Evolutionary conservation across 768 basidiomycete species (phyloP).

Genomic region (Lactifluus pinguis): DNA sequence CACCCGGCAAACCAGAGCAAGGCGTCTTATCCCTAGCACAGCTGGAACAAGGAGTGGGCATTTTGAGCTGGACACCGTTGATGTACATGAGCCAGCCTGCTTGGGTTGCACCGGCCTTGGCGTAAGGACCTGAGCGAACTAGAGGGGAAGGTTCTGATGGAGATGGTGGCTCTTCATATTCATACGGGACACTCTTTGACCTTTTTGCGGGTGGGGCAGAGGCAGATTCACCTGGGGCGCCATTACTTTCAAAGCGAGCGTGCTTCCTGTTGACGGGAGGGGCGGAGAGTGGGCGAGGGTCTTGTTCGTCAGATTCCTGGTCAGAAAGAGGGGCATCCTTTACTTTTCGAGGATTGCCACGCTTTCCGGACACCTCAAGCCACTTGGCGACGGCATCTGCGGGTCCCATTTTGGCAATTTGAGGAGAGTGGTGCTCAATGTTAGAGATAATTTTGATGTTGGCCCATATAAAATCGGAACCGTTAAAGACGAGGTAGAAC

Average conservation of each 20-base stretch:
- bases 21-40: neutral
- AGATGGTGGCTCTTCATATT: neutral
- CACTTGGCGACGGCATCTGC: constrained; percentile 13
- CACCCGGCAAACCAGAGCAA: constrained; percentile 9
- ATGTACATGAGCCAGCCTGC: constrained; percentile 10
- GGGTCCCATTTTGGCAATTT: neutral
- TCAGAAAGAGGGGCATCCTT: neutral
- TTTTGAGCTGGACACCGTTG: neutral
- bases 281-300: neutral
- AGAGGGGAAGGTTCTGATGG: neutral
- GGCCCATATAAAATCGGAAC: constrained; percentile 5
- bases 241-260: neutral
- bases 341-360: neutral
- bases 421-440: neutral
- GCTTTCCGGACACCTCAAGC: constrained; percentile 5
- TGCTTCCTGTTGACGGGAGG: neutral
- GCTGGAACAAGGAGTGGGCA: neutral
- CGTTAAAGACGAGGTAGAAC: constrained; percentile 13
- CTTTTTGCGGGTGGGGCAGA: constrained; percentile 11
- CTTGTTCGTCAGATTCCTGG: neutral
- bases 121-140: constrained; percentile 3
- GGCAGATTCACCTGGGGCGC: neutral
- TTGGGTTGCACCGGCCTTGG: constrained; percentile 9
- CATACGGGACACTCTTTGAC: neutral
- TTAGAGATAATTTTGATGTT: constrained; percentile 9